A percentile compares a stretch with the other conserved stretches of the same genome.
Conservation (phyloP, 257 asterid species). For the Buddleja alternifolia region DNA sequence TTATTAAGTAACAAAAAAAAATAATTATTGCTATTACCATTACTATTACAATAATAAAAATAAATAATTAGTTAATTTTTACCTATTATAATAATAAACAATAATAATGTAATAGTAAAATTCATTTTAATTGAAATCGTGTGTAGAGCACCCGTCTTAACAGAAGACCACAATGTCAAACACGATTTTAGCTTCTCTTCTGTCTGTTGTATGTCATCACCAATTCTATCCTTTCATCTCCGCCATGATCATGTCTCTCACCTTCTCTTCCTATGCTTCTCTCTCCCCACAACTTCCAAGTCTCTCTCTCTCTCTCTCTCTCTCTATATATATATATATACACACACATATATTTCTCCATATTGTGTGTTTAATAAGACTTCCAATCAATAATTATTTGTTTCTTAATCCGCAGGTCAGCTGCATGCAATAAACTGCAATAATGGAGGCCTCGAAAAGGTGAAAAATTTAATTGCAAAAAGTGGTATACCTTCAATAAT, state of each 20-base stretch:
- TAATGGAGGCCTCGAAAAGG: constrained; percentile 48
- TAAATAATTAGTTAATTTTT: no score
- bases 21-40: no score
- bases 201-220: not conserved
- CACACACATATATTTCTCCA: not conserved
- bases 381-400: not conserved
- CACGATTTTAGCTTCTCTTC: not conserved
- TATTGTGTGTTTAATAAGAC: not conserved
- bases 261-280: constrained; percentile 50
- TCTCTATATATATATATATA: not conserved
- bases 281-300: constrained; percentile 42
- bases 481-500: constrained; percentile 51
- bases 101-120: no score
- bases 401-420: constrained; percentile 39
- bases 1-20: no score
- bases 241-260: constrained; percentile 40
- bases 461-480: constrained; percentile 47
- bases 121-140: no score
- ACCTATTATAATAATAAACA: no score
- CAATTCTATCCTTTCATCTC: constrained; percentile 7
- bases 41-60: no score
- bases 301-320: constrained; percentile 18
- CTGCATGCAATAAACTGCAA: constrained; percentile 39
- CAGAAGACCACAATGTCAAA: no score
- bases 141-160: no score